Evolutionary conservation across 805 yeast genomes (phyloP).

Genomic region (Alloascoidea hylecoeti): DNA sequence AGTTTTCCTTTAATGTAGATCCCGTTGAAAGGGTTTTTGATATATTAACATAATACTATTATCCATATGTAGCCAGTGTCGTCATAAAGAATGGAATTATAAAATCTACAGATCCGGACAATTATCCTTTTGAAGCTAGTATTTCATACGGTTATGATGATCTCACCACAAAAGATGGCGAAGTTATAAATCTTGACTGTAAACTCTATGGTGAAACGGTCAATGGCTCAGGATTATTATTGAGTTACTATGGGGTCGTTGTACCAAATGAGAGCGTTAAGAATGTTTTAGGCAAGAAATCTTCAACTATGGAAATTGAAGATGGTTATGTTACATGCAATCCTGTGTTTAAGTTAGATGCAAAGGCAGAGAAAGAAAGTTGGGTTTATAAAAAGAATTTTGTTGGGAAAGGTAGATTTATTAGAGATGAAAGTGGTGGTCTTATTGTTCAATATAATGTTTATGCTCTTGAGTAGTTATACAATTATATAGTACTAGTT

Average conservation of each 20-base stretch:
- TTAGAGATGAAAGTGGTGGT: constrained; percentile 28
- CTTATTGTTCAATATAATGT: constrained; percentile 42
- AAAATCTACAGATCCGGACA: constrained; percentile 20
- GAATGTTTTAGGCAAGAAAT: constrained; percentile 21
- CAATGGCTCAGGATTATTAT: constrained; percentile 25
- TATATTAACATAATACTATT: too few species aligned
- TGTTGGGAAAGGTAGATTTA: constrained; percentile 46
- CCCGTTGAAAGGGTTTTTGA: too few species aligned
- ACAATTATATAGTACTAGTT: too few species aligned
- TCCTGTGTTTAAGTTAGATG: constrained; percentile 30
- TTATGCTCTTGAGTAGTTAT: too few species aligned
- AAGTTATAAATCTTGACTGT: constrained; percentile 28
- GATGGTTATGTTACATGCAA: constrained; percentile 35
- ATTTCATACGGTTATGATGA: constrained; percentile 32
- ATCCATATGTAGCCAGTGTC: not conserved
- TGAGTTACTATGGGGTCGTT: constrained; percentile 35
- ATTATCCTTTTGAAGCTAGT: constrained; percentile 23
- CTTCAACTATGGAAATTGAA: constrained; percentile 20
- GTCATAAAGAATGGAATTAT: not conserved
- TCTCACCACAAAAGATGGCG: constrained; percentile 21
- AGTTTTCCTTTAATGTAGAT: too few species aligned
- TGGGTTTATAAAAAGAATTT: constrained; percentile 38
- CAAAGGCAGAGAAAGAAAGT: constrained; percentile 22
- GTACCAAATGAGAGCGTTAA: constrained; percentile 20
- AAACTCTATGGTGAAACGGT: constrained; percentile 30